Evolutionary conservation across 345 rosid species (phyloP).

Genomic region (Acer saccharum): DNA sequence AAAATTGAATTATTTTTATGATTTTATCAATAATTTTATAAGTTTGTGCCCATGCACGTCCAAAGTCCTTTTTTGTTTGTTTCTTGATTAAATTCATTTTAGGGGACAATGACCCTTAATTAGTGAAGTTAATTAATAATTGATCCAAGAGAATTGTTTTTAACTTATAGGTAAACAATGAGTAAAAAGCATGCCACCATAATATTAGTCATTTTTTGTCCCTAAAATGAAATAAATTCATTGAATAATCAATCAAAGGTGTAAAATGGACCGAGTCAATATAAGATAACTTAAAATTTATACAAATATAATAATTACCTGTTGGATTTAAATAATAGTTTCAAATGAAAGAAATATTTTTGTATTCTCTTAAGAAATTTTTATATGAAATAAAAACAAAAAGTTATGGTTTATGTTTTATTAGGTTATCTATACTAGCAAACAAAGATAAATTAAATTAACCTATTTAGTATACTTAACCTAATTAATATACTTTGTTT

Average conservation of each 20-base stretch:
- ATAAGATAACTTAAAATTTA: neutral
- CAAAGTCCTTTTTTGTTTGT: conserved; percentile 13
- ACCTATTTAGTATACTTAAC: too few species aligned
- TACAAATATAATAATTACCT: neutral
- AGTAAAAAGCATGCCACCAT: neutral
- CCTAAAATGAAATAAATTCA: neutral
- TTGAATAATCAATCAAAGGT: neutral
- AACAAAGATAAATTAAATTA: too few species aligned
- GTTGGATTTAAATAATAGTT: too few species aligned
- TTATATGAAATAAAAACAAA: too few species aligned
- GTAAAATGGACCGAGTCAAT: neutral
- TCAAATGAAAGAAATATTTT: too few species aligned
- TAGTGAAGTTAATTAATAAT: neutral
- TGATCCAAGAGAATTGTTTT: neutral
- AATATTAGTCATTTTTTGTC: neutral
- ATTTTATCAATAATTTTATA: neutral
- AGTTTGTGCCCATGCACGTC: neutral
- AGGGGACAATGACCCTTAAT: conserved; percentile 13
- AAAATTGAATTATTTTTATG: neutral
- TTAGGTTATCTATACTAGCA: too few species aligned
- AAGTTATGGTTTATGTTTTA: too few species aligned
- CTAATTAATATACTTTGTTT: too few species aligned
- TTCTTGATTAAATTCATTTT: neutral
- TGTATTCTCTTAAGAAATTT: too few species aligned
- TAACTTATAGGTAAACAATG: neutral